phyloP scores from a whole-genome alignment of 257 asterid species.

The Handroanthus guayacan region DNA sequence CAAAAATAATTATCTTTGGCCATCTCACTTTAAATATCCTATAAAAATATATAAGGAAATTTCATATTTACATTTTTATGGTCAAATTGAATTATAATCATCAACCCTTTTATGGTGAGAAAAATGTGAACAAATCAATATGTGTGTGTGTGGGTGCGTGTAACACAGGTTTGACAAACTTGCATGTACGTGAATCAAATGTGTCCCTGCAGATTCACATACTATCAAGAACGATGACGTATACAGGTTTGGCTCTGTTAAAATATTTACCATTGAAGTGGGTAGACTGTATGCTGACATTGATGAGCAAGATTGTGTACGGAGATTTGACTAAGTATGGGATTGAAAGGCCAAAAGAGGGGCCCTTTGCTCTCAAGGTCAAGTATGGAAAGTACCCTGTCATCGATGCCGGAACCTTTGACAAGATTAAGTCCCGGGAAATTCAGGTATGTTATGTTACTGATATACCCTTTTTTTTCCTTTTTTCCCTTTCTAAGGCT shows the following conservation, averaged over 20 bases:
- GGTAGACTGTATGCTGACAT: constrained; percentile 46
- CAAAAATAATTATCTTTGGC: too few relatives aligned
- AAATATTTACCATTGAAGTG: constrained; percentile 39
- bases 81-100: too few relatives aligned
- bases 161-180: not conserved
- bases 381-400: constrained; percentile 77
- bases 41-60: too few relatives aligned
- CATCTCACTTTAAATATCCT: too few relatives aligned
- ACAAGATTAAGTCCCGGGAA: constrained; percentile 56
- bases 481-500: too few relatives aligned
- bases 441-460: constrained; percentile 55
- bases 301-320: constrained; percentile 53
- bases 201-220: constrained; percentile 56
- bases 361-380: constrained; percentile 56
- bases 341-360: constrained; percentile 62
- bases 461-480: too few relatives aligned
- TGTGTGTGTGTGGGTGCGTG: too few relatives aligned
- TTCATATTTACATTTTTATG: too few relatives aligned
- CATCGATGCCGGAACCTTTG: constrained; percentile 66
- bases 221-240: constrained; percentile 50
- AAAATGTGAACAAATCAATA: too few relatives aligned
- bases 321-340: constrained; percentile 70
- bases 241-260: constrained; percentile 36
- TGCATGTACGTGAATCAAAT: too few relatives aligned
- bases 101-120: too few relatives aligned